Evolutionary conservation across 2,329 filamentous ascomycete genomes (phyloP), one percentile per base, ranked within the genome.

Genomic region (Claviceps sp.): DNA sequence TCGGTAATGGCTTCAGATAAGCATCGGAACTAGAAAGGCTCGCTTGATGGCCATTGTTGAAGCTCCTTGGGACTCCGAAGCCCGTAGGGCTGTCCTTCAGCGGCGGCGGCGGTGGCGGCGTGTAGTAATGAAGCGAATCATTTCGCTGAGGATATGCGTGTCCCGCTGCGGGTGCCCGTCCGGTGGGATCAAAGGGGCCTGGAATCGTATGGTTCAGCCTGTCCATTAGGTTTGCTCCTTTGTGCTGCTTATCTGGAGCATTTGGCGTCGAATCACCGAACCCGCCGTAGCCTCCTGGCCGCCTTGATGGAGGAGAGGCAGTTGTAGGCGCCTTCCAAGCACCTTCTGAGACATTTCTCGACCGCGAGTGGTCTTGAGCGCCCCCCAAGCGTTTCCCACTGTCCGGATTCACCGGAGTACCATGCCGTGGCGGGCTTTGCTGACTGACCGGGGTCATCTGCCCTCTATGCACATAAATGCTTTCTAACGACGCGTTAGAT

Each of bases 131-230:
- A 14, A 57, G 51, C 4, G 65, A 67, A 8, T 63, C 57, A 46
- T 60, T 63, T n/a, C 59, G 60, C 3, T 60, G 58, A 4, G 66
- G 59, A 36, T 68, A 67, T 1, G 65, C 61, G 43, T 70, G 69
- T 14, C 62, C 60, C n/a, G 57, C 58, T 26, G 57, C 53, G 3
- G 66, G 62, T 34, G 65, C 61, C 41, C 66, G 68, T 57, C 68
- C 66, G 56, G 61, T 67, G 36, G 73, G 64, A 56, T 81, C 79
- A 59, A 87, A 86, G 0, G 84, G 83, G 0, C 81, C 83, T 1
- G 83, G 79, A 1, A 79, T 74, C 60, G 87, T 83, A 8, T 70
- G 75, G 57, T 86, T 77, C 73, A 87, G 79, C 49, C 80, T 76
- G 55, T 78, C 74, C 58, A 85, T 60, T 30, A 87, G 60, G 40